Conservation (phyloP, 495 filamentous ascomycete genomes). For the Talaromyces trachyspermus region DNA sequence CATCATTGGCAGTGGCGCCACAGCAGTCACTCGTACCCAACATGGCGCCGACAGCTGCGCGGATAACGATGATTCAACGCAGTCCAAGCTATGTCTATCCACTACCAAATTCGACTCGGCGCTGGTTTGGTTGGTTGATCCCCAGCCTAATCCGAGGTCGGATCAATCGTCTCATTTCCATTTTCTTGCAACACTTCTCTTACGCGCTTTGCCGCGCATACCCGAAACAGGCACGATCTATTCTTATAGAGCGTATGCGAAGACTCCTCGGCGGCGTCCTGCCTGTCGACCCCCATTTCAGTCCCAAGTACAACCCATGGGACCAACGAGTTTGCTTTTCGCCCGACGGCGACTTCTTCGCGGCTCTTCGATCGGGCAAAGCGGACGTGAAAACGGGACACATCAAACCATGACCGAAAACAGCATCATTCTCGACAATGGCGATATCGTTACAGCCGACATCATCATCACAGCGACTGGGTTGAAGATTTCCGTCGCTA, state of each 20-base stretch:
- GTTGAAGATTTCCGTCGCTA: conserved; percentile 49
- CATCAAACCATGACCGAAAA: conserved; percentile 55
- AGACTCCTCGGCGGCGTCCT: conserved; percentile 48
- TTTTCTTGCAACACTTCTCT: conserved; percentile 38
- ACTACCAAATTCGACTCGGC: conserved; percentile 32
- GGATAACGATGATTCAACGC: conserved; percentile 50
- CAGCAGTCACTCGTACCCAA: conserved; percentile 47
- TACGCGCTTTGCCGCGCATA: conserved; percentile 50
- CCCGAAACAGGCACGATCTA: conserved; percentile 39
- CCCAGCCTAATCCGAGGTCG: conserved; percentile 26
- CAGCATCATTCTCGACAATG: conserved; percentile 51
- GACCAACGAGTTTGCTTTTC: conserved; percentile 67
- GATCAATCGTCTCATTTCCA: conserved; percentile 39
- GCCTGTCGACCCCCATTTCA: conserved; percentile 59
- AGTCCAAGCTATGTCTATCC: conserved; percentile 54
- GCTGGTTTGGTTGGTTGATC: conserved; percentile 31
- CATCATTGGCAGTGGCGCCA: conserved; percentile 51
- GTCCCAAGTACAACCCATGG: conserved; percentile 63
- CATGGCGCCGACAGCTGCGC: conserved; percentile 34
- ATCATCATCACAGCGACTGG: conserved; percentile 74
- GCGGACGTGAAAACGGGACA: conserved; percentile 58
- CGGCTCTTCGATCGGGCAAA: conserved; percentile 47
- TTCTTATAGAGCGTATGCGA: conserved; percentile 36
- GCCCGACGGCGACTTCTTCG: conserved; percentile 68
- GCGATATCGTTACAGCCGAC: conserved; percentile 53